phyloP scores from a whole-genome alignment of 2,329 filamentous ascomycete genomes.

The Venturia asperata region DNA sequence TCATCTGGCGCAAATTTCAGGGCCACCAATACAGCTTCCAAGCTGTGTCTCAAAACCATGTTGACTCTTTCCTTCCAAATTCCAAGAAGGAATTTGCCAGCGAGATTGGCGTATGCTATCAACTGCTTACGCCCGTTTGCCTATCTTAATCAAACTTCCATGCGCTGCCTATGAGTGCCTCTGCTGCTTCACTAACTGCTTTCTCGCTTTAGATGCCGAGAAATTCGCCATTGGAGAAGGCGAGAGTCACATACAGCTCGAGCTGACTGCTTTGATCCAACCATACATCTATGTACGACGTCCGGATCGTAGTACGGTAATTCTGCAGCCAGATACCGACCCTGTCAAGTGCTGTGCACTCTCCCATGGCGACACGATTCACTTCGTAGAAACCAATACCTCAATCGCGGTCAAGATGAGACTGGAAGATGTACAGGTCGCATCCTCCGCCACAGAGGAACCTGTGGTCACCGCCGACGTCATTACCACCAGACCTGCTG shows the following conservation, averaged over 20 bases:
- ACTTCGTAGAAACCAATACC: not conserved
- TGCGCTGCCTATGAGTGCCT: not conserved
- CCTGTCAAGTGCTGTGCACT: not conserved
- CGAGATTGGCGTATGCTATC: not conserved
- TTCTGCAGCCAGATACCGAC: not conserved
- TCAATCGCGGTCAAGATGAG: not conserved
- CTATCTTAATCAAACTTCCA: not conserved
- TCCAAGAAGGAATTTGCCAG: not conserved
- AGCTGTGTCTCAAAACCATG: not conserved
- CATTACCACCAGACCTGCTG: too few species aligned
- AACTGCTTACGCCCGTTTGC: not conserved
- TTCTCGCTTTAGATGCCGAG: not conserved
- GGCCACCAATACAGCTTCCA: not conserved
- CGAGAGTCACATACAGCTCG: conserved; percentile 6
- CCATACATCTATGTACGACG: not conserved
- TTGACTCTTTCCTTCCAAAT: not conserved
- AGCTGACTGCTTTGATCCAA: not conserved
- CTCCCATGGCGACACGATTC: conserved; percentile 1
- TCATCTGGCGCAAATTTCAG: not conserved
- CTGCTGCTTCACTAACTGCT: not conserved
- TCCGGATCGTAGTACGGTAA: not conserved
- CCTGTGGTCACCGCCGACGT: not conserved
- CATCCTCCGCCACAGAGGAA: not conserved
- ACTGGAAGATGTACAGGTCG: not conserved
- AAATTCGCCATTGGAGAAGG: not conserved